Conservation (phyloP, 2,329 filamentous ascomycete genomes). For the Curvularia verruculosa region DNA sequence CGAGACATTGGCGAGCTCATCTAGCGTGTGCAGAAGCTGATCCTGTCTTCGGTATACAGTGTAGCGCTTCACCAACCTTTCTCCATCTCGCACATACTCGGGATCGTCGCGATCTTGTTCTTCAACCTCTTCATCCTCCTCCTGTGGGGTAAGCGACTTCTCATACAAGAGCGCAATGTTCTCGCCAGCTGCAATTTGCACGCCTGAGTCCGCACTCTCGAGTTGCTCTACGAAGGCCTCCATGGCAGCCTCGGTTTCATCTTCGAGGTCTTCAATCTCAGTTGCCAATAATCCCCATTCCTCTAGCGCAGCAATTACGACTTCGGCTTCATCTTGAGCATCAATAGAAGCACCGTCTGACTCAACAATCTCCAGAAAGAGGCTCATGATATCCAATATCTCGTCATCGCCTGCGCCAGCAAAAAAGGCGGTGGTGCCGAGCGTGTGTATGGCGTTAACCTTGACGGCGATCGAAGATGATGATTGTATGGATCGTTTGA, state of each 20-base stretch:
- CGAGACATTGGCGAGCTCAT: constrained; percentile 64
- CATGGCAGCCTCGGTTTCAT: constrained; percentile 72
- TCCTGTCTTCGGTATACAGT: constrained; percentile 69
- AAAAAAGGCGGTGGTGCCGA: constrained; percentile 75
- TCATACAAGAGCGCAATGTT: constrained; percentile 86
- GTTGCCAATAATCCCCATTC: constrained; percentile 83
- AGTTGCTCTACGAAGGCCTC: constrained; percentile 87
- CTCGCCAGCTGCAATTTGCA: constrained; percentile 78
- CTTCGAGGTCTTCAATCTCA: constrained; percentile 74
- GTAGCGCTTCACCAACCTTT: constrained; percentile 66
- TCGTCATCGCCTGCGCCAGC: constrained; percentile 74
- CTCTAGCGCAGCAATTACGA: constrained; percentile 76
- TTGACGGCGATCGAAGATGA: constrained; percentile 70
- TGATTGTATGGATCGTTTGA: constrained; percentile 70
- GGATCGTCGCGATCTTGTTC: constrained; percentile 57
- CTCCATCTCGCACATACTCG: constrained; percentile 33
- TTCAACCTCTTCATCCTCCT: constrained; percentile 61
- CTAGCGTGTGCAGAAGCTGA: constrained; percentile 65
- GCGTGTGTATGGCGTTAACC: constrained; percentile 72
- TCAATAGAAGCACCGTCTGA: constrained; percentile 77
- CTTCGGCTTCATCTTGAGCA: constrained; percentile 70
- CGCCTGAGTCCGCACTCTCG: constrained; percentile 71
- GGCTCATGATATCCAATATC: constrained; percentile 74
- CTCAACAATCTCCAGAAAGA: constrained; percentile 76
- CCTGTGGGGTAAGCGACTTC: constrained; percentile 65